phyloP scores from a whole-genome alignment of 345 rosid species.

The Aegle marmelos region DNA sequence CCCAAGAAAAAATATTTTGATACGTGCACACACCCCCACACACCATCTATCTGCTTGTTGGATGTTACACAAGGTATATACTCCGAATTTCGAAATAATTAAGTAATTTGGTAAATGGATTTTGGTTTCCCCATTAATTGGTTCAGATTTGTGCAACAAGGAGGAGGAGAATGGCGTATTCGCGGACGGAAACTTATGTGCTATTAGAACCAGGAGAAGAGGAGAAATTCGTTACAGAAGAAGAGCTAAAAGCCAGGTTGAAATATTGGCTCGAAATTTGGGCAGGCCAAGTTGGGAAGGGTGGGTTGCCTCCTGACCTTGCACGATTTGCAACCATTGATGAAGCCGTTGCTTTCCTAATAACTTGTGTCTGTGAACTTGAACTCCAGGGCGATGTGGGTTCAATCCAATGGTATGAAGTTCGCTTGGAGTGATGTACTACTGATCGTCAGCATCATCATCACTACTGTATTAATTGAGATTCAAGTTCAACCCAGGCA shows the following conservation, averaged over 20 bases:
- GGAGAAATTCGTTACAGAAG: constrained; percentile 70
- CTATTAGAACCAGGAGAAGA: constrained; percentile 78
- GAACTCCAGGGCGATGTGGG: constrained; percentile 79
- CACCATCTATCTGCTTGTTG: neutral
- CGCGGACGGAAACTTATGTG: constrained; percentile 66
- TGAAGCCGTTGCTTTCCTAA: constrained; percentile 67
- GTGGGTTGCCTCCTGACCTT: constrained; percentile 67
- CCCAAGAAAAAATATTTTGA: too few species aligned
- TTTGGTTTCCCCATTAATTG: too few species aligned
- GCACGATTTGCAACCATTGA: constrained; percentile 60
- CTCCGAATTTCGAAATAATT: too few species aligned
- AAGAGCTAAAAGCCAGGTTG: constrained; percentile 64
- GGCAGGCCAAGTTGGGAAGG: constrained; percentile 33
- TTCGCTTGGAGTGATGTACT: constrained; percentile 53
- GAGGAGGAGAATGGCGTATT: constrained; percentile 57
- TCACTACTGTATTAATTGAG: too few species aligned
- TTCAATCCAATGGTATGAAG: constrained; percentile 83
- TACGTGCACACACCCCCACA: too few species aligned
- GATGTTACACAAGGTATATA: neutral
- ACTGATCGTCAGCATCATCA: too few species aligned
- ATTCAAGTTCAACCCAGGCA: too few species aligned
- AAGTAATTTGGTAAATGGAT: too few species aligned
- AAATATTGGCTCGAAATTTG: constrained; percentile 72
- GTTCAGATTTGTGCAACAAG: constrained; percentile 42
- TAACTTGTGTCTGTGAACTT: constrained; percentile 73